Percentiles rank a stretch among this genome's conserved stretches.
These are phyloP conservation scores for Echria macrotheca DNA, from an alignment of 495 filamentous ascomycete genomes.

Conservation along the genomic window DNA sequence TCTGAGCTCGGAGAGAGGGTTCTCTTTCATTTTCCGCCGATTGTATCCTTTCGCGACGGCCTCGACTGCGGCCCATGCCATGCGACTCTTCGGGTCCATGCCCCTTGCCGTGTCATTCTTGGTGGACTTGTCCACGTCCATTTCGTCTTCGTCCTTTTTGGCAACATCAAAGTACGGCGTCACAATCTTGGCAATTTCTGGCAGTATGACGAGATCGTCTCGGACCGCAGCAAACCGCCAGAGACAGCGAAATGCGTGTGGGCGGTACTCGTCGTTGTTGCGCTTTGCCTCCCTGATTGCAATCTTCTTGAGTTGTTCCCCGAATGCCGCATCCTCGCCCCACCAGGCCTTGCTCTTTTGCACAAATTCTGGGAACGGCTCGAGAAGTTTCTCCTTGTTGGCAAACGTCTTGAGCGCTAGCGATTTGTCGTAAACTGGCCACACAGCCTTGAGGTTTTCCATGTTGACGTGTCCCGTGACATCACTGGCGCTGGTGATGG, in stretches of 20 bases:
- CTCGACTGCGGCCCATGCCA: slow-evolving; percentile 37
- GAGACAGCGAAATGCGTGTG: slow-evolving; percentile 65
- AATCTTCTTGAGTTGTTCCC: slow-evolving; percentile 51
- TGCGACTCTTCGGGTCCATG: slow-evolving; percentile 28
- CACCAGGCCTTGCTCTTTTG: slow-evolving; percentile 56
- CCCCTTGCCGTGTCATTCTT: slow-evolving; percentile 21
- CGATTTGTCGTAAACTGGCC: slow-evolving; percentile 76
- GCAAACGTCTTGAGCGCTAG: slow-evolving; percentile 85
- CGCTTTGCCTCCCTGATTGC: slow-evolving; percentile 83
- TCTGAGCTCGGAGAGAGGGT: slow-evolving; percentile 27
- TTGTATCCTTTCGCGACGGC: slow-evolving; percentile 38
- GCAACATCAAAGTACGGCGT: slow-evolving; percentile 51
- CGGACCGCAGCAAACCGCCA: slow-evolving; percentile 63
- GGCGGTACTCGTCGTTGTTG: slow-evolving; percentile 74
- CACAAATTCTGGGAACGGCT: slow-evolving; percentile 74
- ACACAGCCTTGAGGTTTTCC: slow-evolving; percentile 58
- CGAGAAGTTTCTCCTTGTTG: slow-evolving; percentile 85
- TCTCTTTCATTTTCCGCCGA: slow-evolving; percentile 28
- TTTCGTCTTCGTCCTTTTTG: slow-evolving; percentile 52
- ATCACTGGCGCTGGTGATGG: slow-evolving; percentile 42
- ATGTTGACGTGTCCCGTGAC: slow-evolving; percentile 46
- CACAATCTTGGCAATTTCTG: slow-evolving; percentile 60
- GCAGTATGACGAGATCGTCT: slow-evolving; percentile 60
- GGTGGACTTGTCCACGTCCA: slow-evolving; percentile 50
- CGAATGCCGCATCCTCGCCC: slow-evolving; percentile 41